Conservation (phyloP, 2,329 filamentous ascomycete genomes). For the Penicillium sp. region DNA sequence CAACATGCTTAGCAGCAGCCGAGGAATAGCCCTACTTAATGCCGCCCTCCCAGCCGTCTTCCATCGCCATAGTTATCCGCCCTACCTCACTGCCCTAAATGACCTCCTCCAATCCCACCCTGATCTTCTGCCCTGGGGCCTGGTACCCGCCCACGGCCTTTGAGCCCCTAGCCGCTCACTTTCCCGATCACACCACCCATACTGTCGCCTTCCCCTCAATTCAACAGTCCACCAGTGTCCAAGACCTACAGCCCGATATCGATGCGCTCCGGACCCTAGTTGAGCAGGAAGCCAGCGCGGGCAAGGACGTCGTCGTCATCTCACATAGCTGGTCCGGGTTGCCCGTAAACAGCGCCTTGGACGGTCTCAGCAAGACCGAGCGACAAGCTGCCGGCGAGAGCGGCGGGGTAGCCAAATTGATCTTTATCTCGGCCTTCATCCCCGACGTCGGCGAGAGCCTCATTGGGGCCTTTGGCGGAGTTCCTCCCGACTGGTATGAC, state of each 20-base stretch:
- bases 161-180: slow-evolving; percentile 22
- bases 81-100: slow-evolving; percentile 2
- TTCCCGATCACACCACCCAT: slow-evolving; percentile 21
- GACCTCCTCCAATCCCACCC: slow-evolving; percentile 23
- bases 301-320: slow-evolving; percentile 32
- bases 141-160: slow-evolving; percentile 34
- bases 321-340: slow-evolving; percentile 40
- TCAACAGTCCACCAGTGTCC: slow-evolving; percentile 21
- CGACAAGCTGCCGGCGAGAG: slow-evolving; percentile 25
- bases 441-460: slow-evolving; percentile 32
- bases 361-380: slow-evolving; percentile 31
- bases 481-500: slow-evolving; percentile 29
- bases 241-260: slow-evolving; percentile 31
- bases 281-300: slow-evolving; percentile 28
- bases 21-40: background rate
- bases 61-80: background rate
- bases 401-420: slow-evolving; percentile 35
- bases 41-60: background rate
- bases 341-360: slow-evolving; percentile 36
- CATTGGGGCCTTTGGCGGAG: slow-evolving; percentile 30
- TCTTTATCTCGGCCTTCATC: slow-evolving; percentile 37
- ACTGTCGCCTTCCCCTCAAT: slow-evolving; percentile 29
- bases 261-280: slow-evolving; percentile 33
- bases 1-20: background rate
- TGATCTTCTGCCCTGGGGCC: slow-evolving; percentile 33